A percentile compares a stretch with the other conserved stretches of the same genome.
Conservation (phyloP, 441 rosid species). For the Metrosideros polymorpha region DNA sequence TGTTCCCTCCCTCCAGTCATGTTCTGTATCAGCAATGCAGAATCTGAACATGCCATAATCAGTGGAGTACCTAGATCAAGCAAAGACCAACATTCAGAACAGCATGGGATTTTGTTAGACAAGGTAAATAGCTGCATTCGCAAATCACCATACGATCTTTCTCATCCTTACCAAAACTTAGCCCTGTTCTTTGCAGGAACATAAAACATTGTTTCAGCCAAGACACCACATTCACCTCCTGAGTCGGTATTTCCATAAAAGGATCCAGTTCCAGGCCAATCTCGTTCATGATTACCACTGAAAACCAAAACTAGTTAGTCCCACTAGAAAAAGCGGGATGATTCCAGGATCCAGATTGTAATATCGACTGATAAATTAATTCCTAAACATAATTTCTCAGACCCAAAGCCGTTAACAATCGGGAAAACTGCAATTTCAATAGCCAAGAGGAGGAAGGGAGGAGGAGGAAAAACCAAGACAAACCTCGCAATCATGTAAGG, state of each 20-base stretch:
- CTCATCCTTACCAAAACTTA: conserved; percentile 47
- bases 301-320: not conserved
- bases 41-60: conserved; percentile 88
- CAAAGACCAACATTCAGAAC: not conserved
- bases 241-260: conserved; percentile 61
- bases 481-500: conserved; percentile 88
- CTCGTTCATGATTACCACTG: conserved; percentile 91
- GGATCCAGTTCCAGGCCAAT: conserved; percentile 82
- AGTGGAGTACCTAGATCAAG: conserved; percentile 46
- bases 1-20: conserved; percentile 84
- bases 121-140: not conserved
- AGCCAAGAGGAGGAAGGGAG: not conserved
- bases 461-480: not conserved
- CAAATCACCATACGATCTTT: not conserved
- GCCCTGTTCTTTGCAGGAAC: conserved; percentile 75
- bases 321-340: not conserved
- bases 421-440: not conserved
- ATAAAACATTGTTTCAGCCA: conserved; percentile 78
- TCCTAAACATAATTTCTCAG: not conserved
- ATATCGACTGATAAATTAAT: not conserved
- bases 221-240: conserved; percentile 89
- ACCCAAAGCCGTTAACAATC: not conserved
- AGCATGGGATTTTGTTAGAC: not conserved
- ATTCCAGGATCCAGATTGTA: not conserved
- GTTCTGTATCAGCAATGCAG: conserved; percentile 82